Evolutionary conservation across 306 rosid genomes (phyloP), one percentile per base, ranked within the genome.

Genomic region (Casuarina cunninghamiana): DNA sequence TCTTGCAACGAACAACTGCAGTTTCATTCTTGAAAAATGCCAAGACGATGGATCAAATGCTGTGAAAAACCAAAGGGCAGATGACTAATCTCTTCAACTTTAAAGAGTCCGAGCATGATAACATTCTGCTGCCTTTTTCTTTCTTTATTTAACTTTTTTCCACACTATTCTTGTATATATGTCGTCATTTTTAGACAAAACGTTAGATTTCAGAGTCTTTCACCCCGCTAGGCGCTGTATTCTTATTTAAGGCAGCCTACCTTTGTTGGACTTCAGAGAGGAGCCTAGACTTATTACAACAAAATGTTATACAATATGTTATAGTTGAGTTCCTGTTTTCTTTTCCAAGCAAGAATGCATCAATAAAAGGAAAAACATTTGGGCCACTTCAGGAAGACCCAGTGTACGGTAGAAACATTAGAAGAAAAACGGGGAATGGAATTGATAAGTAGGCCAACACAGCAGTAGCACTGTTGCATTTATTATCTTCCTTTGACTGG

Each of bases 1-100:
- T 7, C 16, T 87, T 77, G 76, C 92, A 38, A 85, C 91, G 97
- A 87, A 93, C 84, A 86, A 74, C 84, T 93, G 97, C 67, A 91
- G 73, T 77, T 49, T 65, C 76, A 48, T 86, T 74, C 85, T 93
- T 41, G 93, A 90, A 57, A 84, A 74, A 66, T 73, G 6, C 84
- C 81, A 72, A 79, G 83, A 86, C 16, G 87, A 81, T 74, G 83
- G 83, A 61, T 80, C 71, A 5, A 83, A 48, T 73, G 72, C 82
- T 21, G 76, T 58, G 38, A 83, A 74, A 69, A 78, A 77, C 26
- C 78, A 41, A 75, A 55, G 73, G 54, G 79, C 69, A 39, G 73
- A 63, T 55, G 75, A 76, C 50, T 63, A 50, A 71, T 65, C 63
- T 75, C 68, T 54, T 72, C 58, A 8, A 58, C n/a, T 32, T 62